Conservation (phyloP, 495 filamentous ascomycete genomes). For the Aspergillus baeticus region DNA sequence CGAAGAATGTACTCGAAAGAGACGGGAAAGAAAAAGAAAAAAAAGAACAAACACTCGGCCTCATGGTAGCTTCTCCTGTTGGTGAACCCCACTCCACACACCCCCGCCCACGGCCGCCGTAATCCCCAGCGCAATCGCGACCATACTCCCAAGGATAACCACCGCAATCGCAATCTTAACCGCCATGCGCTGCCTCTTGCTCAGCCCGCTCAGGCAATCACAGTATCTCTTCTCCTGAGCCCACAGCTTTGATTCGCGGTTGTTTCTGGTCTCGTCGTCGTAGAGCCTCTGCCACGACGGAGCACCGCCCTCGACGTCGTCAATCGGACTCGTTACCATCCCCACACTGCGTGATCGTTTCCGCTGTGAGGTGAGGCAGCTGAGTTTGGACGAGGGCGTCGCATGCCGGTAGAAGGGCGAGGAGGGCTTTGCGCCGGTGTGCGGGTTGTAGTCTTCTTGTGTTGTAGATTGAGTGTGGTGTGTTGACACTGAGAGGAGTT, state of each 20-base stretch:
- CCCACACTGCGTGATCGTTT: conserved; percentile 26
- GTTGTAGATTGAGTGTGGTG: conserved; percentile 1
- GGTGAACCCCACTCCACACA: conserved; percentile 46
- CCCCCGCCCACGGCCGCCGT: conserved; percentile 59
- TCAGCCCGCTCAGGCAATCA: conserved; percentile 40
- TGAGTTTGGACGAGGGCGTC: conserved; percentile 47
- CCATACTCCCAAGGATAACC: conserved; percentile 55
- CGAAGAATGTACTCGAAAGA: background rate
- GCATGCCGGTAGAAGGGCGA: conserved; percentile 62
- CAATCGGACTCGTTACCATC: conserved; percentile 13
- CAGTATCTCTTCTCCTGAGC: conserved; percentile 30
- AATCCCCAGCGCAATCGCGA: conserved; percentile 63
- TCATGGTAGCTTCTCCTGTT: conserved; percentile 18
- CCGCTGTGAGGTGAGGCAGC: conserved; percentile 38
- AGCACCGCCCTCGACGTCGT: background rate
- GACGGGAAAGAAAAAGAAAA: background rate
- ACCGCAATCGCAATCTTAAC: conserved; percentile 55
- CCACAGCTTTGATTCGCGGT: conserved; percentile 44
- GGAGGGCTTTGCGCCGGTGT: conserved; percentile 47
- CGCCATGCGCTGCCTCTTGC: conserved; percentile 47
- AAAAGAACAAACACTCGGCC: too few relatives aligned
- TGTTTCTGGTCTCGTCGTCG: conserved; percentile 6
- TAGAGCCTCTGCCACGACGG: background rate
- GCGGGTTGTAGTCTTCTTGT: conserved; percentile 38
- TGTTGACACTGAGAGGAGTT: background rate